Base-by-base conservation (phyloP, 73 alveolate species). In the Paramecium caudatum region DNA sequence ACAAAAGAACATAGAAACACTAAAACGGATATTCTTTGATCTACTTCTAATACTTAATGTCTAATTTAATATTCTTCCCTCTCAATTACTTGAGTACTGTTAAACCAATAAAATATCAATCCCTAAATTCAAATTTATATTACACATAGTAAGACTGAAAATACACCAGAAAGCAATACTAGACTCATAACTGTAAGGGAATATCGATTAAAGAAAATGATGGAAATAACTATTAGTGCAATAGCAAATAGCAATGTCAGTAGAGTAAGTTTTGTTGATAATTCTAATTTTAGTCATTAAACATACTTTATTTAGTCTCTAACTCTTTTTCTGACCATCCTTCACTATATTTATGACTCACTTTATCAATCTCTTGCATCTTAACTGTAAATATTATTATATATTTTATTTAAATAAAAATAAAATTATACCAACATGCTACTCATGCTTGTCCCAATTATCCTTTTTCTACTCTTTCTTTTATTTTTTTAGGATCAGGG, bases 381-480 rank as follows among this genome's bases (percentile, higher is more conserved):
- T 55, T 55, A 55, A 55, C 80, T 55, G 80, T 55, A 55, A 55
- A 55, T 55, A 55, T 55, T 55, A 55, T 55, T 19, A 23, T 55
- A 19, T 37, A 68, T 68, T 68, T 34, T 68, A 34, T 68, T 68
- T 30, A 37, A 25, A 68, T 68, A 32, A 68, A 34, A 68, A 68
- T 37, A 37, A 68, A 68, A 68, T 68, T n/a, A 55, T 27, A 55
- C 12, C 30, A 7, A 55, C 12, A 23, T 19, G 21, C n/a, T 21
- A 10, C 30, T 55, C 80, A 55, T 55, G 21, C 45, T 83, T 49
- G 32, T 63, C 93, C 63, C 4, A 62, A 37, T 23, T 86, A 48
- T 41, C 93, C 93, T 25, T 86, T 86, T 12, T 86, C 93, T 12
- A 86, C 93, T 21, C 82, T 25, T 27, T 86, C 93, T 19, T 63